phyloP scores from a whole-genome alignment of 495 filamentous ascomycete genomes.

The Tuber brumale region DNA sequence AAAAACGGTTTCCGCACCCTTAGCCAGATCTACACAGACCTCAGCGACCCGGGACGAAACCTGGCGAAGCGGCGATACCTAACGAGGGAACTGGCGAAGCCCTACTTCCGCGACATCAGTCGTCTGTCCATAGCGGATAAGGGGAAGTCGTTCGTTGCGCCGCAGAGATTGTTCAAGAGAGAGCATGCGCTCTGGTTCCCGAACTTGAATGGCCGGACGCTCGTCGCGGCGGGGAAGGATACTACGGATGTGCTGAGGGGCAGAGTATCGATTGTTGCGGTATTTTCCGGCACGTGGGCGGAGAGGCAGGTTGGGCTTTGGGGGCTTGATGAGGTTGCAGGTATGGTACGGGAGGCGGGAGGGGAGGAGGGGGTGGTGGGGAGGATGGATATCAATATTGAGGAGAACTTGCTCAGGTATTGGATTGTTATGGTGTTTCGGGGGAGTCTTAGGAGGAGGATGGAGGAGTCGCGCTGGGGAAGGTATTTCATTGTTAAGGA shows the following conservation, averaged over 20 bases:
- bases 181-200: slow-evolving; percentile 84
- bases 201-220: slow-evolving; percentile 73
- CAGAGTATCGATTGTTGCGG: slow-evolving; percentile 65
- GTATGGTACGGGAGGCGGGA: background rate
- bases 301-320: slow-evolving; percentile 72
- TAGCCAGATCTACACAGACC: slow-evolving; percentile 68
- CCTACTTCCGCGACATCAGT: slow-evolving; percentile 89
- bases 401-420: slow-evolving; percentile 71
- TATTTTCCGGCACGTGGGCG: slow-evolving; percentile 80
- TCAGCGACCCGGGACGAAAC: slow-evolving; percentile 78
- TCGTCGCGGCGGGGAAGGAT: slow-evolving; percentile 52
- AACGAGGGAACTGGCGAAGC: slow-evolving; percentile 58
- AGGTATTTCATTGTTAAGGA: slow-evolving; percentile 77
- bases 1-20: slow-evolving; percentile 71
- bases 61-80: slow-evolving; percentile 55
- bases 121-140: slow-evolving; percentile 66
- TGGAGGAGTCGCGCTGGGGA: slow-evolving; percentile 57
- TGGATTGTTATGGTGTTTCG: slow-evolving; percentile 66
- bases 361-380: slow-evolving; percentile 54
- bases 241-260: slow-evolving; percentile 67
- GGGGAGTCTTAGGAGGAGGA: slow-evolving; percentile 51
- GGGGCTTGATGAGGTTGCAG: slow-evolving; percentile 49
- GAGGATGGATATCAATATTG: slow-evolving; percentile 76
- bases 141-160: slow-evolving; percentile 83
- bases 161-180: slow-evolving; percentile 64